Conservation (phyloP, 176 grass and related monocot species). For the Oryza nivara region DNA sequence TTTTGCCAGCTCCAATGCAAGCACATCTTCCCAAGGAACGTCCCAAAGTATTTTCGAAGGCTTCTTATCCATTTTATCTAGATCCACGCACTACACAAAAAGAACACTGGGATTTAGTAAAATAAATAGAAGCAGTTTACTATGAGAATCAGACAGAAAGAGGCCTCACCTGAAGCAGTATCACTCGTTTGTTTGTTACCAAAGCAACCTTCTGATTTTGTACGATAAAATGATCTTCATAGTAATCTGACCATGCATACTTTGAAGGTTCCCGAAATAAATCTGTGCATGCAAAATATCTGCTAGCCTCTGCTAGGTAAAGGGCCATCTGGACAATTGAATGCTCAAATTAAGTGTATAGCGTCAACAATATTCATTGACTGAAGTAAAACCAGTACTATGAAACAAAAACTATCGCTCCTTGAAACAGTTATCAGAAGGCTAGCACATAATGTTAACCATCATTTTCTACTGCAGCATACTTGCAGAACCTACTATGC, state of each 20-base stretch:
- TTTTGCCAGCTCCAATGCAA: conserved; percentile 93
- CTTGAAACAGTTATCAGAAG: background rate
- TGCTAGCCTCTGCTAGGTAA: conserved; percentile 91
- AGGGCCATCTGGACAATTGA: conserved; percentile 82
- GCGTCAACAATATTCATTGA: conserved; percentile 16
- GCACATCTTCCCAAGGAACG: conserved; percentile 89
- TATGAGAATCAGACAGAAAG: conserved; percentile 37
- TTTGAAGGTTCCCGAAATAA: conserved; percentile 98
- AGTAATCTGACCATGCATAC: conserved; percentile 99
- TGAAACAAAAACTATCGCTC: background rate
- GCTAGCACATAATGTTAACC: background rate
- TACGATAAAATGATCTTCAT: conserved; percentile 86
- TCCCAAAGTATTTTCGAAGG: conserved; percentile 98
- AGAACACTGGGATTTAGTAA: conserved; percentile 1
- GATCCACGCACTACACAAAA: conserved; percentile 68
- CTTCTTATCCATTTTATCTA: conserved; percentile 92
- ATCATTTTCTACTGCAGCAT: background rate
- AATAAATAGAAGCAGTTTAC: conserved; percentile 9
- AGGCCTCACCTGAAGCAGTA: conserved; percentile 80
- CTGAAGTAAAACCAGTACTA: background rate
- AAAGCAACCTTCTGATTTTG: conserved; percentile 77
- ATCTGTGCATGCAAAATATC: conserved; percentile 94
- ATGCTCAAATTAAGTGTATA: conserved; percentile 35
- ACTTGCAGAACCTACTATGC: background rate
- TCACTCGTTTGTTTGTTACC: conserved; percentile 86